Conservation (phyloP, 225 moss, liverwort and hornwort genomes). For the Physcomitrium patens region DNA sequence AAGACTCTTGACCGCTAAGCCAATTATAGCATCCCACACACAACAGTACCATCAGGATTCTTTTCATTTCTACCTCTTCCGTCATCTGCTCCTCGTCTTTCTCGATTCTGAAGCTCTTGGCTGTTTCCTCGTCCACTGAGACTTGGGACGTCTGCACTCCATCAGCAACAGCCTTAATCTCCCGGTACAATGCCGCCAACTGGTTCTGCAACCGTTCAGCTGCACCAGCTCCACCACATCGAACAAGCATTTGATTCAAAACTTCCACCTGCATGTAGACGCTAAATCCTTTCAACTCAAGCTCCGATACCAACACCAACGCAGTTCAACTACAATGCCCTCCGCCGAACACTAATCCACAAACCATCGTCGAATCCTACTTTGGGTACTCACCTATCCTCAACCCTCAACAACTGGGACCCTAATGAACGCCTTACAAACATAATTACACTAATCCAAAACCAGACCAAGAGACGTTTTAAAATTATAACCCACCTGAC, state of each 20-base stretch:
- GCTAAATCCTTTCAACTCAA: neutral
- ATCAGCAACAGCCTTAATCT: conserved; percentile 64
- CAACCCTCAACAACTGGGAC: conserved; percentile 9
- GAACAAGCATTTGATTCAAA: conserved; percentile 1
- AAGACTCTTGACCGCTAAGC: conserved; percentile 34
- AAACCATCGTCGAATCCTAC: too few species aligned
- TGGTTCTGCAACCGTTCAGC: conserved; percentile 59
- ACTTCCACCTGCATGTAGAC: neutral
- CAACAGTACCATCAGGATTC: conserved; percentile 32
- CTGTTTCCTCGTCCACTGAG: conserved; percentile 46
- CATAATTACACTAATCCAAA: conserved; percentile 46
- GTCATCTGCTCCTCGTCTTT: conserved; percentile 47
- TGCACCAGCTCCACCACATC: conserved; percentile 48
- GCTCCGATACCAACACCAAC: neutral
- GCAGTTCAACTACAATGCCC: neutral
- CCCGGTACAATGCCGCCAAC: conserved; percentile 55
- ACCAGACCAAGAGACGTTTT: conserved; percentile 37
- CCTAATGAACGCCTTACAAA: conserved; percentile 56
- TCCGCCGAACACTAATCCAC: too few species aligned
- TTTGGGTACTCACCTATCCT: too few species aligned
- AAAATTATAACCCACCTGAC: neutral
- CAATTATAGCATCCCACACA: conserved; percentile 48
- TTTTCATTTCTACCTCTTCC: conserved; percentile 43
- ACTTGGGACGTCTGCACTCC: conserved; percentile 59
- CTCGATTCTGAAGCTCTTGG: conserved; percentile 43